phyloP scores from a whole-genome alignment of 2,329 filamentous ascomycete species.

The Fusarium sp. region DNA sequence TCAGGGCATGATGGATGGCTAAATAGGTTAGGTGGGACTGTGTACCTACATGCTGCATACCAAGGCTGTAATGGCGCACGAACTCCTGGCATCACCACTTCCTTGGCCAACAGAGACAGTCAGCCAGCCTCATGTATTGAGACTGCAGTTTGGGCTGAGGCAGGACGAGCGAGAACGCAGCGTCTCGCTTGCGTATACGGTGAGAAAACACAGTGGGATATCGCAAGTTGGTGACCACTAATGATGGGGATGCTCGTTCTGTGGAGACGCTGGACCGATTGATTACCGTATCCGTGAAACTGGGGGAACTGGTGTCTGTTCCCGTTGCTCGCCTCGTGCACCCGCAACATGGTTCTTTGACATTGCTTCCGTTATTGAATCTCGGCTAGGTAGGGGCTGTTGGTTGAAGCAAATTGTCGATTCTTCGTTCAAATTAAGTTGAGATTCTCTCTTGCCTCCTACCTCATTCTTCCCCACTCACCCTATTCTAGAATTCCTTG shows the following conservation, averaged over 20 bases:
- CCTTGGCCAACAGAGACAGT: constrained; percentile 5
- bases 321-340: constrained; percentile 12
- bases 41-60: constrained; percentile 37
- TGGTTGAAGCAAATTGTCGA: neutral
- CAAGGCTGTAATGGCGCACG: constrained; percentile 24
- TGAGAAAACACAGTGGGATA: constrained; percentile 1
- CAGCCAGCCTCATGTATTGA: constrained; percentile 14
- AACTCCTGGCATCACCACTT: constrained; percentile 22
- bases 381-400: constrained; percentile 9
- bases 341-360: neutral
- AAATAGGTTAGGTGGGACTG: constrained; percentile 21
- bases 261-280: constrained; percentile 1
- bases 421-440: constrained; percentile 2
- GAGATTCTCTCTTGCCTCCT: neutral
- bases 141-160: constrained; percentile 5
- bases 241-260: constrained; percentile 18
- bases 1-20: constrained; percentile 16
- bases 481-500: constrained; percentile 6
- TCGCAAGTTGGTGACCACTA: constrained; percentile 28
- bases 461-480: constrained; percentile 18
- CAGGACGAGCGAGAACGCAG: constrained; percentile 18
- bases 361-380: neutral
- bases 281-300: constrained; percentile 11
- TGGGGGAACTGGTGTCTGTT: constrained; percentile 13
- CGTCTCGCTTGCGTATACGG: neutral